phyloP scores from a whole-genome alignment of 2,329 filamentous ascomycete species.

The Cercospora citrullina region DNA sequence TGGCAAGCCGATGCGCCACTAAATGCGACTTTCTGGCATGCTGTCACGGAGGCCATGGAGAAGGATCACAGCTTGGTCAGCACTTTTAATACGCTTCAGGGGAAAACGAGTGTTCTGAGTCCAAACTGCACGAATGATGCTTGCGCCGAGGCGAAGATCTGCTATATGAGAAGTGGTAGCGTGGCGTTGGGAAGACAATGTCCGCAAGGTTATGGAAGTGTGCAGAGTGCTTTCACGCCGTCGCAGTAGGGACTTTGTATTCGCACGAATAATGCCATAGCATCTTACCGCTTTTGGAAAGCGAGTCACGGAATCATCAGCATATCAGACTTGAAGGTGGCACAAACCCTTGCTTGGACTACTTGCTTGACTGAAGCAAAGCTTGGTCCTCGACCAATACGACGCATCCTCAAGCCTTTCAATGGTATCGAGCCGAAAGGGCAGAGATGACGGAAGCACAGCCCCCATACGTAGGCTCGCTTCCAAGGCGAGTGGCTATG shows the following conservation, averaged over 20 bases:
- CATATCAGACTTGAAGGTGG: too few species aligned
- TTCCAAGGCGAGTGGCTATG: too few species aligned
- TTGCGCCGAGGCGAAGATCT: constrained; percentile 57
- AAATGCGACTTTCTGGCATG: constrained; percentile 62
- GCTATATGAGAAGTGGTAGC: constrained; percentile 61
- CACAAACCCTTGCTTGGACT: too few species aligned
- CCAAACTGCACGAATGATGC: constrained; percentile 55
- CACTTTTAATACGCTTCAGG: constrained; percentile 54
- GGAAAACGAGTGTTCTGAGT: constrained; percentile 53
- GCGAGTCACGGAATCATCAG: too few species aligned
- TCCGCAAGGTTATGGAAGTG: constrained; percentile 52
- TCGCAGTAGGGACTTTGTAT: not conserved
- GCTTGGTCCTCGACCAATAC: too few species aligned
- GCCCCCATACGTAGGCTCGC: too few species aligned
- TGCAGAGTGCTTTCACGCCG: constrained; percentile 42
- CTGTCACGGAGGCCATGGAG: constrained; percentile 59
- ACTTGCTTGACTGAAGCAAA: too few species aligned
- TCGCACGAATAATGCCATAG: too few species aligned
- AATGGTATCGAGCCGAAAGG: too few species aligned
- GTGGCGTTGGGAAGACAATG: constrained; percentile 54
- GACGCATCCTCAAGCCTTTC: too few species aligned
- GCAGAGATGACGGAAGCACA: too few species aligned
- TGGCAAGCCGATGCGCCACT: constrained; percentile 54
- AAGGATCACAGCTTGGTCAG: constrained; percentile 51
- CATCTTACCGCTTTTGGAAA: too few species aligned